phyloP scores from a whole-genome alignment of 2,329 filamentous ascomycete species.

The Colletotrichum zoysiae region DNA sequence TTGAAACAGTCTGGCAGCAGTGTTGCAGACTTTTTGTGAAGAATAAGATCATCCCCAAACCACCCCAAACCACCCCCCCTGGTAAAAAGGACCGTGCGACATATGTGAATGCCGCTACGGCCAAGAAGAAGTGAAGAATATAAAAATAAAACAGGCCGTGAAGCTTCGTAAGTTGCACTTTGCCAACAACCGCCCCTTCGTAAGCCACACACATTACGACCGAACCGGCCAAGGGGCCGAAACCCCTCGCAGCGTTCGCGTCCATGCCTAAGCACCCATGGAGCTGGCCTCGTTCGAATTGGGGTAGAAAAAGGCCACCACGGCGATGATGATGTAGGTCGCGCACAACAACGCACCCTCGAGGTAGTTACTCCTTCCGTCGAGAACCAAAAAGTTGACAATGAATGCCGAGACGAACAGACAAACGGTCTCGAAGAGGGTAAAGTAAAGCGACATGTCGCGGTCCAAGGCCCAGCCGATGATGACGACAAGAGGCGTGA shows the following conservation, averaged over 20 bases:
- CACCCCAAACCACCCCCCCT: too few relatives aligned
- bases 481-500: constrained; percentile 78
- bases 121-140: constrained; percentile 8
- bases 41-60: constrained; percentile 14
- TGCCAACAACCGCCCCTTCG: constrained; percentile 22
- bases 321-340: constrained; percentile 75
- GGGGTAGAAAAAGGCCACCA: constrained; percentile 77
- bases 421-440: constrained; percentile 88
- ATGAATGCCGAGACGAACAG: constrained; percentile 88
- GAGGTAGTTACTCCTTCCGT: constrained; percentile 88
- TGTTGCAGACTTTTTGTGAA: constrained; percentile 14
- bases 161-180: constrained; percentile 30
- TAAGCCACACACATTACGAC: neutral
- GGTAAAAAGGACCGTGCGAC: neutral
- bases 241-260: neutral
- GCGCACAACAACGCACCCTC: constrained; percentile 79
- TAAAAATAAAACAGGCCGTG: neutral
- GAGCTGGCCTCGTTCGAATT: constrained; percentile 60
- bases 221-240: neutral
- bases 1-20: constrained; percentile 6
- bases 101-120: neutral
- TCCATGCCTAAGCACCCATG: constrained; percentile 39
- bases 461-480: constrained; percentile 77
- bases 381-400: constrained; percentile 88
- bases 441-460: constrained; percentile 86